A percentile compares a stretch with the other conserved stretches of the same genome.
phyloP scores from a whole-genome alignment of 164 flowering plant genomes.

The Tetrastigma voinierianum region DNA sequence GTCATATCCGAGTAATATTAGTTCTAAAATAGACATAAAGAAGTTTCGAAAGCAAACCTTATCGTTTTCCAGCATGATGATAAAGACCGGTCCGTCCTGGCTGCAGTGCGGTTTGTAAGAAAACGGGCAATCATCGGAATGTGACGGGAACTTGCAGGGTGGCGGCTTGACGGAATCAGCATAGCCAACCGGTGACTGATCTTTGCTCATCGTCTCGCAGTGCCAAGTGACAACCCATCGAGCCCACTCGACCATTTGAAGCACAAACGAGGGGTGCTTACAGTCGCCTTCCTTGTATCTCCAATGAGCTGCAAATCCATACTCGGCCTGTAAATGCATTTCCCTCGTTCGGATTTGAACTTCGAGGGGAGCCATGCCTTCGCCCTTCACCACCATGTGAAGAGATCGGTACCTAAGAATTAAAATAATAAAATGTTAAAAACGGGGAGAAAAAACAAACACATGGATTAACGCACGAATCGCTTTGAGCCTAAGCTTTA shows the following conservation, averaged over 20 bases:
- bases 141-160: conserved; percentile 80
- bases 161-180: conserved; percentile 66
- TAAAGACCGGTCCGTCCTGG: conserved; percentile 73
- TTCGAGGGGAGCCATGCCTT: conserved; percentile 77
- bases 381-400: conserved; percentile 87
- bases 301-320: conserved; percentile 99
- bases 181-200: conserved; percentile 36
- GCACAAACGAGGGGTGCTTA: conserved; percentile 67
- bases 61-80: conserved; percentile 84
- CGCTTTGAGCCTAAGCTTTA: conserved; percentile 25
- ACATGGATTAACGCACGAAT: background rate
- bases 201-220: conserved; percentile 72
- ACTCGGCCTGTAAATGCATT: conserved; percentile 95
- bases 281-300: conserved; percentile 92
- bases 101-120: conserved; percentile 53
- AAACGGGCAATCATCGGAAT: conserved; percentile 72
- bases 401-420: conserved; percentile 77
- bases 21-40: background rate
- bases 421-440: conserved; percentile 14
- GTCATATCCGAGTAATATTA: background rate
- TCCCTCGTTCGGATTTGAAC: conserved; percentile 92
- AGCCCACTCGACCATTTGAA: conserved; percentile 99
- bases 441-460: background rate
- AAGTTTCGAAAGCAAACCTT: conserved; percentile 47
- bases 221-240: conserved; percentile 91